A percentile compares a stretch with the other conserved stretches of the same genome.
phyloP scores from a whole-genome alignment of 495 filamentous ascomycete species.

The Pyronema domesticum region DNA sequence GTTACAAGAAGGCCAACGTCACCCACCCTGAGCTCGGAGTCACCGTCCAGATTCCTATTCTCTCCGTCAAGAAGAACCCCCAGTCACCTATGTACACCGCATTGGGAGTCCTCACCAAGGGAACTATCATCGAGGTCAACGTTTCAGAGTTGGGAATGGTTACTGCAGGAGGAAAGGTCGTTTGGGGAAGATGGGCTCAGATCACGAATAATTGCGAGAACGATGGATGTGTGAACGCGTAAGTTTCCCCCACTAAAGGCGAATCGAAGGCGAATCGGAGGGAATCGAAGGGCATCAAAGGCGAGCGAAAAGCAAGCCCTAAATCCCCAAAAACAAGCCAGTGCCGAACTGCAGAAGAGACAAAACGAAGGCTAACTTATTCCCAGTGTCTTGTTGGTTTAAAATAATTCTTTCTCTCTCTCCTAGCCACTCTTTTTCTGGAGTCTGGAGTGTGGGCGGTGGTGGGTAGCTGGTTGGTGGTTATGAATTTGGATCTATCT shows the following conservation, averaged over 20 bases:
- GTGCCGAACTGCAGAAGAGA: no score
- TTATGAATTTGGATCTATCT: no score
- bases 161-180: constrained; percentile 80
- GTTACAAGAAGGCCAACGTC: constrained; percentile 91
- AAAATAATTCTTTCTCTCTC: no score
- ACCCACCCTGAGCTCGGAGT: constrained; percentile 74
- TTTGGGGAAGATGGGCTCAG: constrained; percentile 79
- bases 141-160: constrained; percentile 85
- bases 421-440: no score
- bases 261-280: no score
- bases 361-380: no score
- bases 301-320: no score
- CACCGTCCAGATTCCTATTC: constrained; percentile 82
- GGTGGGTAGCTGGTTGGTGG: no score
- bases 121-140: constrained; percentile 92
- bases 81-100: constrained; percentile 90
- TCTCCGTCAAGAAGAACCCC: constrained; percentile 96
- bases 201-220: constrained; percentile 60
- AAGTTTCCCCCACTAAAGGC: constrained; percentile 6
- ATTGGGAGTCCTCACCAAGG: constrained; percentile 81
- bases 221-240: constrained; percentile 61
- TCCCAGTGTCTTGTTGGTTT: no score
- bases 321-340: no score
- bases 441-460: no score
- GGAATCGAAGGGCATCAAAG: no score